Evolutionary conservation across 495 filamentous ascomycete genomes (phyloP), one percentile per base, ranked within the genome.

Genomic region (Pseudomonodictys pantanalensis): DNA sequence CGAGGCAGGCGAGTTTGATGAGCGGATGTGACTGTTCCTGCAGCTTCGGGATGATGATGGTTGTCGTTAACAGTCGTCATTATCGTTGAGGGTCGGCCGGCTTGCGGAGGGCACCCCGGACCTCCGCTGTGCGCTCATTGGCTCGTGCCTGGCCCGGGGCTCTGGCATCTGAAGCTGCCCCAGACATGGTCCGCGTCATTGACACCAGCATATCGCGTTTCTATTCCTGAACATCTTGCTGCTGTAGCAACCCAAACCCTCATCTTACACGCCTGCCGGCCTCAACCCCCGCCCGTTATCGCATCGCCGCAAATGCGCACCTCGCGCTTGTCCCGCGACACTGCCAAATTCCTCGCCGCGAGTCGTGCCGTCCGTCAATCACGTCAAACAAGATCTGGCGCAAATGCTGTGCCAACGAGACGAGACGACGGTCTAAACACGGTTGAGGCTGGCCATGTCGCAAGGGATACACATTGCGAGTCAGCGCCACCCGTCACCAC

Each of bases 321-420:
- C 29, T 86, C 82, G 28, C 77, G 80, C 41, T 74, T 83, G 46
- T 81, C 81, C 6, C 77, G 77, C 53, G 82, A 86, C 28, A 83
- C 83, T 3, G 72, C 81, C 15, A 83, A 77, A 59, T 66, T 81
- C 8, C 60, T 81, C 43, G 76, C 79, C 22, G 61, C 74, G 26
- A 54, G 77, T 80, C 66, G 68, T 75, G 4, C 71, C 73, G 64
- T 68, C 54, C 61, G 42, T 41, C 17, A 59, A 65, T 25, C 41
- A 52, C 58, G 44, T 65, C 56, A 65, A 67, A 38, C 48, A 17
- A 44, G 62, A 24, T 23, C 54, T 24, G 20, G 2, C 28, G 44
- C 57, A 6, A 54, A 43, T 35, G 29, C 54, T n/a, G n/a, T n/a
- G n/a, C n/a, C n/a, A 45, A n/a, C 49, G 10, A 58, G 20, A 23